Conservation (phyloP, 495 filamentous ascomycete species). For the Aspergillus hancockii region DNA sequence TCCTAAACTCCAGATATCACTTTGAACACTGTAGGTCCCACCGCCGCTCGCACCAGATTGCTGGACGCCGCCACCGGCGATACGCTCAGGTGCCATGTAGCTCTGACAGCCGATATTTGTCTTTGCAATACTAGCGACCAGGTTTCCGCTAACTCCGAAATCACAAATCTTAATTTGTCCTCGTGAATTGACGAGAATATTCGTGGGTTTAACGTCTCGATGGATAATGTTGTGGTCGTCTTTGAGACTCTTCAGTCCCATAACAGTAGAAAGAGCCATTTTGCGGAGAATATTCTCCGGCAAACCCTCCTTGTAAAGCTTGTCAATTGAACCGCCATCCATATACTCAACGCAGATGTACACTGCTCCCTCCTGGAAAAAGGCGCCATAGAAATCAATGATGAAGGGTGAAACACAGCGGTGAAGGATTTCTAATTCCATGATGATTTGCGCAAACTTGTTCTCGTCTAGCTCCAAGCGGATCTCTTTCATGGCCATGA, state of each 20-base stretch:
- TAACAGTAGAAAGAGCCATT: slow-evolving; percentile 84
- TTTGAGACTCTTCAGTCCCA: slow-evolving; percentile 90
- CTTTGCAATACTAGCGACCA: slow-evolving; percentile 96
- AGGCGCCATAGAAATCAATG: slow-evolving; percentile 97
- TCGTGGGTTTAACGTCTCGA: slow-evolving; percentile 97
- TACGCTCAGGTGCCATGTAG: slow-evolving; percentile 98
- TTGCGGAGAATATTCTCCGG: slow-evolving; percentile 88
- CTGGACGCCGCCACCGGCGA: slow-evolving; percentile 80
- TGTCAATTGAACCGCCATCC: slow-evolving; percentile 99
- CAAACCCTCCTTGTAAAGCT: slow-evolving; percentile 90
- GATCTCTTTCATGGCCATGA: slow-evolving; percentile 99
- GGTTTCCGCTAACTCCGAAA: slow-evolving; percentile 95
- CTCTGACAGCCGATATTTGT: slow-evolving; percentile 99
- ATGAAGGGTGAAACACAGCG: slow-evolving; percentile 94
- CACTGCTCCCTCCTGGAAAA: slow-evolving; percentile 98
- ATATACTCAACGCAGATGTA: slow-evolving; percentile 99
- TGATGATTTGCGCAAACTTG: slow-evolving; percentile 96
- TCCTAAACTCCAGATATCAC: slow-evolving; percentile 96
- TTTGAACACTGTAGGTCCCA: slow-evolving; percentile 96
- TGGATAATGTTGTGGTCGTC: slow-evolving; percentile 99
- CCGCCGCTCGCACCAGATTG: slow-evolving; percentile 68
- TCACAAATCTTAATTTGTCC: slow-evolving; percentile 98
- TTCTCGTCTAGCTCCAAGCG: slow-evolving; percentile 94
- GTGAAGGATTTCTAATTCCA: slow-evolving; percentile 96
- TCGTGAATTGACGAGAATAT: slow-evolving; percentile 86